Conservation (phyloP, 306 rosid species). For the Castanea crenata region DNA sequence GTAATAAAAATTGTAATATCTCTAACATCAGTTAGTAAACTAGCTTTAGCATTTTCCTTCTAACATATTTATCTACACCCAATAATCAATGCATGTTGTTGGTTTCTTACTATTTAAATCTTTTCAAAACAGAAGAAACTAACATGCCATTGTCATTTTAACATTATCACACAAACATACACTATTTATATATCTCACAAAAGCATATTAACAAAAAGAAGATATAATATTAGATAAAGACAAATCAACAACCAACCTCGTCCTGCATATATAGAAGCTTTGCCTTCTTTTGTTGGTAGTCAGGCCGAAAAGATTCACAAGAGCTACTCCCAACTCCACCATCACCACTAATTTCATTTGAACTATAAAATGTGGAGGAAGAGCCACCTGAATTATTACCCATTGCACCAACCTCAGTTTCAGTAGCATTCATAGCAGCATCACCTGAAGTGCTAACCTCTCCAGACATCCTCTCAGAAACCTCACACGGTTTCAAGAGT, state of each 20-base stretch:
- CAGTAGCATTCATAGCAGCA: slow-evolving; percentile 29
- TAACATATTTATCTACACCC: no score
- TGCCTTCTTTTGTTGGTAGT: slow-evolving; percentile 73
- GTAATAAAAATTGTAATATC: no score
- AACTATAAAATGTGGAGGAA: slow-evolving; percentile 43
- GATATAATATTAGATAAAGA: neutral
- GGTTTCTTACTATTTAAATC: no score
- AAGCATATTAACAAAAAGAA: neutral
- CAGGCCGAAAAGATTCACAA: slow-evolving; percentile 46
- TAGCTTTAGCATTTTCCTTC: no score
- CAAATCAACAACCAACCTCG: slow-evolving; percentile 60
- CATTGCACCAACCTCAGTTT: slow-evolving; percentile 28
- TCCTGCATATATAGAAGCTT: slow-evolving; percentile 80
- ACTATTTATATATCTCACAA: neutral
- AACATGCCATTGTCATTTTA: neutral
- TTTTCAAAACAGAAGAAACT: no score
- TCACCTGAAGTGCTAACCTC: slow-evolving; percentile 36
- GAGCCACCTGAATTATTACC: slow-evolving; percentile 44
- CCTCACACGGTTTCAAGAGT: slow-evolving; percentile 19
- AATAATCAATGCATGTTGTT: no score
- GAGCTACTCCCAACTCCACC: slow-evolving; percentile 45
- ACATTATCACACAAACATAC: neutral
- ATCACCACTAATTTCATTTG: slow-evolving; percentile 46
- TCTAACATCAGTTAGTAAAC: no score
- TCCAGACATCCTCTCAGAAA: slow-evolving; percentile 39